Conservation (phyloP, 2,329 filamentous ascomycete species). For the Fusarium drepaniforme region DNA sequence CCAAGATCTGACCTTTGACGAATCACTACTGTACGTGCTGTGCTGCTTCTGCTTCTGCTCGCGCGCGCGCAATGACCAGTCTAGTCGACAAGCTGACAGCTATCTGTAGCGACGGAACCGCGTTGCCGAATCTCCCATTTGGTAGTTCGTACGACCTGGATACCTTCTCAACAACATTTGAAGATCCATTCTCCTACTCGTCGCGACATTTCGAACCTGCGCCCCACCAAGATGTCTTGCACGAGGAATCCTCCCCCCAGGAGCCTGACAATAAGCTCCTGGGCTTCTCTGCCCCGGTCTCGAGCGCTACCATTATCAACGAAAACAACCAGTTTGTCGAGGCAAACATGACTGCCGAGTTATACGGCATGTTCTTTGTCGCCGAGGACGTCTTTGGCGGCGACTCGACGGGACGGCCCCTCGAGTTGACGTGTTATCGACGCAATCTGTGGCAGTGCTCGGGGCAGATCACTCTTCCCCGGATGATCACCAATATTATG, state of each 20-base stretch:
- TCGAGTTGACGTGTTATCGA: slow-evolving; percentile 94
- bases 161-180: slow-evolving; percentile 70
- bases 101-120: slow-evolving; percentile 48
- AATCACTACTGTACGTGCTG: slow-evolving; percentile 63
- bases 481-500: slow-evolving; percentile 75
- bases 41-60: slow-evolving; percentile 17
- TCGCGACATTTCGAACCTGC: slow-evolving; percentile 60
- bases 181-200: slow-evolving; percentile 74
- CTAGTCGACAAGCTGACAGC: slow-evolving; percentile 26
- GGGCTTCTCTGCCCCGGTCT: slow-evolving; percentile 75
- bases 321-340: slow-evolving; percentile 73
- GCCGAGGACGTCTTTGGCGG: slow-evolving; percentile 83
- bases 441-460: slow-evolving; percentile 96
- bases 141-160: slow-evolving; percentile 72
- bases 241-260: slow-evolving; percentile 63
- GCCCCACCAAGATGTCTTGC: slow-evolving; percentile 57
- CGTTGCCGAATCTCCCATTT: slow-evolving; percentile 61
- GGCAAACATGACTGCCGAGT: slow-evolving; percentile 77
- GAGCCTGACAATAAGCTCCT: slow-evolving; percentile 78
- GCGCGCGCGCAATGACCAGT: slow-evolving; percentile 14
- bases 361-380: slow-evolving; percentile 91
- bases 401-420: slow-evolving; percentile 67
- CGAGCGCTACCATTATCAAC: slow-evolving; percentile 73
- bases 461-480: slow-evolving; percentile 84
- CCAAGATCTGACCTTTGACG: slow-evolving; percentile 66